Percentiles rank a stretch among this genome's conserved stretches.
Evolutionary conservation across 768 basidiomycete genomes (phyloP).

Genomic region (Kwoniella newhampshirensis): DNA sequence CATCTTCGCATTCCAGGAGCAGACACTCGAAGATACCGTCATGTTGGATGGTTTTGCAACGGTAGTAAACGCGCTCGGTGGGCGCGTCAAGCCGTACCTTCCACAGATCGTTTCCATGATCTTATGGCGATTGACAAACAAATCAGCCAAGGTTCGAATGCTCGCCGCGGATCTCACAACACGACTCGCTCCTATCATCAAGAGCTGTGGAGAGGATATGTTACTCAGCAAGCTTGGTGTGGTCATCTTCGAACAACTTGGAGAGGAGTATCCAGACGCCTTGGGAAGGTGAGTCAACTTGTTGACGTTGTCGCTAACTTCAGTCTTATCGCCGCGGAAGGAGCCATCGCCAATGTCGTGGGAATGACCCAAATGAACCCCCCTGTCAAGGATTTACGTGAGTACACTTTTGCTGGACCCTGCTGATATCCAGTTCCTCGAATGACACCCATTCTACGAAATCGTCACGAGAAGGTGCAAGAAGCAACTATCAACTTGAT

Average conservation of each 20-base stretch:
- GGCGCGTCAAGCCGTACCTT: conserved; percentile 95
- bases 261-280: conserved; percentile 99
- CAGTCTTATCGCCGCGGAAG: conserved; percentile 97
- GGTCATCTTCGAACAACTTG: conserved; percentile 95
- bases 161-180: conserved; percentile 98
- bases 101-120: conserved; percentile 99
- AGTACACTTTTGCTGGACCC: conserved; percentile 55
- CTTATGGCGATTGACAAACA: conserved; percentile 98
- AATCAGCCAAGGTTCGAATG: conserved; percentile 97
- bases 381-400: conserved; percentile 95
- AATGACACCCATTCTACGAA: conserved; percentile 99
- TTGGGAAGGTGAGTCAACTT: conserved; percentile 64
- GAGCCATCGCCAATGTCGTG: conserved; percentile 98
- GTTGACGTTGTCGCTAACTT: background rate
- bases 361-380: conserved; percentile 99
- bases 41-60: conserved; percentile 99
- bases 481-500: conserved; percentile 99
- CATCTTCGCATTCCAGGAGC: conserved; percentile 99
- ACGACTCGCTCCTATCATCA: conserved; percentile 95
- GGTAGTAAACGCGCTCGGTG: conserved; percentile 89
- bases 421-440: conserved; percentile 71
- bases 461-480: conserved; percentile 98
- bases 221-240: conserved; percentile 92
- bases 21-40: conserved; percentile 97
- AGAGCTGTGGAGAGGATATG: conserved; percentile 96